Conservation (phyloP, 1,284 basidiomycete genomes). For the Xanthoconium separans region DNA sequence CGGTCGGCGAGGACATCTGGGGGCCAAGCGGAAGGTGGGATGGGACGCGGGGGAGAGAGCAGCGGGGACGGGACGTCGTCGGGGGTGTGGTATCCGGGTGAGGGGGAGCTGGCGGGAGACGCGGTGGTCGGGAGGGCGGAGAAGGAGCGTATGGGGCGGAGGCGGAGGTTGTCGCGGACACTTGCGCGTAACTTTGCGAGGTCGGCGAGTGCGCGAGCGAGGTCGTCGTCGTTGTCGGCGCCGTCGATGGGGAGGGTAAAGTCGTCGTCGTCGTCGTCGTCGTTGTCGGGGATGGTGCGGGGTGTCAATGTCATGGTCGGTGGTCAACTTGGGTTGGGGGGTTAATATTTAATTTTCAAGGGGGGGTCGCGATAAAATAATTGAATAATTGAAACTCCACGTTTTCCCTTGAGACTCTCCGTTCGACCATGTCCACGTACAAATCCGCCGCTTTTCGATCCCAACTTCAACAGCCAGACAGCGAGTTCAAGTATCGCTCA, state of each 20-base stretch:
- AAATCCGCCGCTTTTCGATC: conserved; percentile 47
- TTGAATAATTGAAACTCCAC: conserved; percentile 34
- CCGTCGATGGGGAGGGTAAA: conserved; percentile 25
- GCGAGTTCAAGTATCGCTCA: conserved; percentile 42
- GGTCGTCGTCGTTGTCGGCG: conserved; percentile 40
- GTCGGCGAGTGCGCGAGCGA: conserved; percentile 61
- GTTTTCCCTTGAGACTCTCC: background rate
- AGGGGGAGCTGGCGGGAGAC: conserved; percentile 22
- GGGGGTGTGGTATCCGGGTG: background rate
- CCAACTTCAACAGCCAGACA: conserved; percentile 30
- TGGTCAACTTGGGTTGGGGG: conserved; percentile 3
- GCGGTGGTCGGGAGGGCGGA: conserved; percentile 39
- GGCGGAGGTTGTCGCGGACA: conserved; percentile 70
- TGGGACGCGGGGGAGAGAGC: conserved; percentile 9
- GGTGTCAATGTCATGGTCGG: conserved; percentile 27
- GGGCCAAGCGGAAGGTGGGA: conserved; percentile 36
- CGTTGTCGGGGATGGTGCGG: conserved; percentile 11
- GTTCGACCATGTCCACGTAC: conserved; percentile 45
- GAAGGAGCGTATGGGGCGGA: conserved; percentile 68
- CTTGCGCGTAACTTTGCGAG: conserved; percentile 66
- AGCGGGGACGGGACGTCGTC: conserved; percentile 37
- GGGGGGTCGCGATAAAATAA: conserved; percentile 17
- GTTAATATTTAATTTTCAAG: background rate
- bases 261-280: conserved; percentile 24
- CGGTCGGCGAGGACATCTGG: conserved; percentile 50